Percentiles rank a stretch among this genome's conserved stretches.
phyloP scores from a whole-genome alignment of 2,329 filamentous ascomycete genomes.

The Zymoseptoria passerinii region DNA sequence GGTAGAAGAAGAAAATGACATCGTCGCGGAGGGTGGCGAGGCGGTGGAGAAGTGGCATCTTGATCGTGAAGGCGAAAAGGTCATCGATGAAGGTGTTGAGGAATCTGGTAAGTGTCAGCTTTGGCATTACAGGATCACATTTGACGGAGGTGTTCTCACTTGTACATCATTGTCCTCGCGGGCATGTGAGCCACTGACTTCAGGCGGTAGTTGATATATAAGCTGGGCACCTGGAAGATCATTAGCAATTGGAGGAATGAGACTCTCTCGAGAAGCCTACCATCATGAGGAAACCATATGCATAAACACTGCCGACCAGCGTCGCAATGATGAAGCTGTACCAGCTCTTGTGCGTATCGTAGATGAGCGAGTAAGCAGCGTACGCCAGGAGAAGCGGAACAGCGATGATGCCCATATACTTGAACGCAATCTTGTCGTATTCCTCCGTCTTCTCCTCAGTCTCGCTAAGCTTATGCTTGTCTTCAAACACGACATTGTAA shows the following conservation, averaged over 20 bases:
- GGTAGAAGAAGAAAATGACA: conserved; percentile 94
- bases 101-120: conserved; percentile 41
- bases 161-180: conserved; percentile 92
- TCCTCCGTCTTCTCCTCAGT: conserved; percentile 97
- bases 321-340: conserved; percentile 83
- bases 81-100: conserved; percentile 99
- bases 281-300: conserved; percentile 99
- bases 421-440: conserved; percentile 96
- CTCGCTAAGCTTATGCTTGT: conserved; percentile 92
- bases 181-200: conserved; percentile 93
- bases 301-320: conserved; percentile 90
- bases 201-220: conserved; percentile 98
- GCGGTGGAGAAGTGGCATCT: conserved; percentile 92
- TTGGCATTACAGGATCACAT: not conserved
- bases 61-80: conserved; percentile 96
- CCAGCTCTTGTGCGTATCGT: conserved; percentile 96
- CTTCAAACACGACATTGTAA: conserved; percentile 77
- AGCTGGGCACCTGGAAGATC: conserved; percentile 54
- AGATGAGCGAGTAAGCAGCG: conserved; percentile 80
- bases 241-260: conserved; percentile 1
- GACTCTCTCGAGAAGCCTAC: conserved; percentile 26
- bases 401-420: conserved; percentile 89
- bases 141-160: conserved; percentile 33
- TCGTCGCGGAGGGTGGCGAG: conserved; percentile 90
- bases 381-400: conserved; percentile 84